phyloP scores from a whole-genome alignment of 768 basidiomycete genomes.

The Boletus edulis region DNA sequence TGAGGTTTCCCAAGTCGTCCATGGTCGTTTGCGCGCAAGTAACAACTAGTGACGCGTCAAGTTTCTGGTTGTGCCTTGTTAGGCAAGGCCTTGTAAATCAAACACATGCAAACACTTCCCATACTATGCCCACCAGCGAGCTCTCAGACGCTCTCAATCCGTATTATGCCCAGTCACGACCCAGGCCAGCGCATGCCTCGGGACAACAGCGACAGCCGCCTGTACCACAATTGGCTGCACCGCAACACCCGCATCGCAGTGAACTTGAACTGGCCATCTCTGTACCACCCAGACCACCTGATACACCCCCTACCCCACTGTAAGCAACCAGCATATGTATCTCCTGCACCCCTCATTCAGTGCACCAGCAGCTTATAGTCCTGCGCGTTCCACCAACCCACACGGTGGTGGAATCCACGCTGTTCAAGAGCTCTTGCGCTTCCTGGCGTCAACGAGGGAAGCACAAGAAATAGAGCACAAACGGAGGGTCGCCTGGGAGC shows the following conservation, averaged over 20 bases:
- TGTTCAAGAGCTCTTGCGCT: slow-evolving; percentile 60
- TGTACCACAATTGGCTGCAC: slow-evolving; percentile 30
- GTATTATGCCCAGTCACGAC: slow-evolving; percentile 46
- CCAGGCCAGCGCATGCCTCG: slow-evolving; percentile 22
- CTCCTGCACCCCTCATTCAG: neutral
- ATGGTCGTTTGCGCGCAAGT: slow-evolving; percentile 11
- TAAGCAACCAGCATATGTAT: slow-evolving; percentile 24
- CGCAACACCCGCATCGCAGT: slow-evolving; percentile 54
- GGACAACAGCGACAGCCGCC: slow-evolving; percentile 24
- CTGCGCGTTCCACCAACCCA: slow-evolving; percentile 24
- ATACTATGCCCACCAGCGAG: slow-evolving; percentile 63
- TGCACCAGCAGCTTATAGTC: slow-evolving; percentile 7
- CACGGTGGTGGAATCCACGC: slow-evolving; percentile 40
- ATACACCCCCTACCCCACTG: slow-evolving; percentile 33
- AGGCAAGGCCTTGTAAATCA: slow-evolving; percentile 26
- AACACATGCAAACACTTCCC: slow-evolving; percentile 30
- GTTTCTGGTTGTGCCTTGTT: slow-evolving; percentile 17
- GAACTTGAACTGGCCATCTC: slow-evolving; percentile 64
- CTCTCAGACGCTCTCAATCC: slow-evolving; percentile 80
- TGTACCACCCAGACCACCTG: slow-evolving; percentile 33
- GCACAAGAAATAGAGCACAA: slow-evolving; percentile 59
- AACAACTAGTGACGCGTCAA: slow-evolving; percentile 38
- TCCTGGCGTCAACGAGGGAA: slow-evolving; percentile 54
- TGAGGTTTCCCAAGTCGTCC: slow-evolving; percentile 50
- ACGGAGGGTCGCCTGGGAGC: slow-evolving; percentile 65